A percentile compares a stretch with the other conserved stretches of the same genome.
Conservation (phyloP, 2,329 filamentous ascomycete species). For the Ustulina deusta region DNA sequence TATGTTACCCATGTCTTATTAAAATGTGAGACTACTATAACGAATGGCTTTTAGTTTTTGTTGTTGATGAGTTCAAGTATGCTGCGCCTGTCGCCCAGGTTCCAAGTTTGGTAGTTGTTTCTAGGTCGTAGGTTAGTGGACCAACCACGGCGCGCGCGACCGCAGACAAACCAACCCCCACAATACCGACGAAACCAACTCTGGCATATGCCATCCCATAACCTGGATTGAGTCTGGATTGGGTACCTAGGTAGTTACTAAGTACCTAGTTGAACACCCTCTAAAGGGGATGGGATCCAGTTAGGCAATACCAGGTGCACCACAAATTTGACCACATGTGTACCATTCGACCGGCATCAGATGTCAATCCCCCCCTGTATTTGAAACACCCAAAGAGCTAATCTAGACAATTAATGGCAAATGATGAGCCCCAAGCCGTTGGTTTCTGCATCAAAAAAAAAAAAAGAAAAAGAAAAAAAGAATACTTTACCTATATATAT, state of each 20-base stretch:
- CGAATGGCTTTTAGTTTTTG: not conserved
- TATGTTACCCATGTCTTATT: not conserved
- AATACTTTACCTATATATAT: too few species aligned
- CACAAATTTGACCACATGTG: not conserved
- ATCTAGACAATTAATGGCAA: not conserved
- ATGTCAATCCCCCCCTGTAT: not conserved
- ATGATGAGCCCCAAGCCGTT: not conserved
- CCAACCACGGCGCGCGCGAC: not conserved
- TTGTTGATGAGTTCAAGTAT: not conserved
- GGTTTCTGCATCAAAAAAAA: not conserved
- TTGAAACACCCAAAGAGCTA: not conserved
- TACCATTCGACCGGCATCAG: not conserved
- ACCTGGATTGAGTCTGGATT: slow-evolving; percentile 2
- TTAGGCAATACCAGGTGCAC: not conserved
- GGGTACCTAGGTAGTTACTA: too few species aligned
- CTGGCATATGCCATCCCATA: not conserved
- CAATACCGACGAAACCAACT: not conserved
- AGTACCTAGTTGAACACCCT: not conserved
- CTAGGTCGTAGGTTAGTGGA: too few species aligned
- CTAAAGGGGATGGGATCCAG: not conserved
- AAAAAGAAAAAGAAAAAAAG: not conserved
- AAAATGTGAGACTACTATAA: not conserved
- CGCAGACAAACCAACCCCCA: slow-evolving; percentile 8
- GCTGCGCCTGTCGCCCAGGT: too few species aligned
- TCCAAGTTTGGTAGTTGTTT: too few species aligned